A percentile compares a stretch with the other conserved stretches of the same genome.
Evolutionary conservation across 2,329 filamentous ascomycete species (phyloP).

Genomic region (Chrysoporthe deuterocubensis): DNA sequence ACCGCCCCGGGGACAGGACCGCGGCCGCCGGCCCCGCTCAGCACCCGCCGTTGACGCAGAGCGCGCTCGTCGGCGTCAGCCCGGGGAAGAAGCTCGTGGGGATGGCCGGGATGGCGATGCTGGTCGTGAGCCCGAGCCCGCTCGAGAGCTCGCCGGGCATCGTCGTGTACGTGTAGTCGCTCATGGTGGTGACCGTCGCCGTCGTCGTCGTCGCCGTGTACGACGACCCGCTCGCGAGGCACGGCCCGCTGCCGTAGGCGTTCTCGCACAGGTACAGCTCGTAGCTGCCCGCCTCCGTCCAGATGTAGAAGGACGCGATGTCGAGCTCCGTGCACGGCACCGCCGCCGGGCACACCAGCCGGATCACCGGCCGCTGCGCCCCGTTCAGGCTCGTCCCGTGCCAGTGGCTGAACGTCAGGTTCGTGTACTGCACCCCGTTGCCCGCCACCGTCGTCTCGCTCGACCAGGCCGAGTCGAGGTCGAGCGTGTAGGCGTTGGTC

Average conservation of each 20-base stretch:
- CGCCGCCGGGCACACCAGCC: slow-evolving; percentile 52
- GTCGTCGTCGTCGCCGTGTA: slow-evolving; percentile 29
- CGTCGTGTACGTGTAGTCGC: slow-evolving; percentile 20
- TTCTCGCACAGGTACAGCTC: slow-evolving; percentile 31
- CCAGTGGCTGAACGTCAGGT: slow-evolving; percentile 61
- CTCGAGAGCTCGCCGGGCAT: slow-evolving; percentile 24
- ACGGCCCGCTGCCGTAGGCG: slow-evolving; percentile 30
- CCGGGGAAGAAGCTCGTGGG: slow-evolving; percentile 27
- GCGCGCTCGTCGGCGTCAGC: slow-evolving; percentile 17
- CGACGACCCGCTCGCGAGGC: slow-evolving; percentile 21
- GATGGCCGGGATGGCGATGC: slow-evolving; percentile 24
- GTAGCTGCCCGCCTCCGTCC: slow-evolving; percentile 50
- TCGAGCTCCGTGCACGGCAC: slow-evolving; percentile 57
- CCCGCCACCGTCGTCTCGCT: slow-evolving; percentile 39
- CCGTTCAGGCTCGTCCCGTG: slow-evolving; percentile 57
- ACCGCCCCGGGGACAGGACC: no score
- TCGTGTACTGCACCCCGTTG: slow-evolving; percentile 54
- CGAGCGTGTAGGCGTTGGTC: slow-evolving; percentile 60
- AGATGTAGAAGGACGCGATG: slow-evolving; percentile 56
- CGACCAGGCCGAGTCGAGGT: slow-evolving; percentile 59
- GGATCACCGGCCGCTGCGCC: slow-evolving; percentile 54
- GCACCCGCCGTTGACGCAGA: slow-evolving; percentile 14
- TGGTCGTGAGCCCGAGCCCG: slow-evolving; percentile 20
- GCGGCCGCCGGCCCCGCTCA: neutral
- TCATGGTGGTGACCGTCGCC: slow-evolving; percentile 22